Evolutionary conservation across 192 early-diverging fungal genomes (phyloP), one percentile per base, ranked within the genome.

Genomic region (Coemansia aciculifera): DNA sequence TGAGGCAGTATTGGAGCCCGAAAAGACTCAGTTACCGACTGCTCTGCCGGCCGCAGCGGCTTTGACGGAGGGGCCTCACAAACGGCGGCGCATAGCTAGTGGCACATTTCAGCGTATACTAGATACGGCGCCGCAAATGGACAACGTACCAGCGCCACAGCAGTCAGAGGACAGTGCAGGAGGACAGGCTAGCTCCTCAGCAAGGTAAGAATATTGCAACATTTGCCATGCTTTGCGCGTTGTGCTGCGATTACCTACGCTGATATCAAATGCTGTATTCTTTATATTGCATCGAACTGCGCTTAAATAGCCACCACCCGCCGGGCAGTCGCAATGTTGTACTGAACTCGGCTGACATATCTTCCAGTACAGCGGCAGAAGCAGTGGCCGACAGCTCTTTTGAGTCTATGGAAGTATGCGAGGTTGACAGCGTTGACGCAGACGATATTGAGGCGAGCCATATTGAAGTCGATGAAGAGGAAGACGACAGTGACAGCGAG

Each of bases 391-490:
- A 29, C 29, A 7, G 15, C 31, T 34, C 29, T 13, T 57, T 17
- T 17, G 31, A 34, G 2, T 29, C 54, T 23, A 57, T 57, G 54
- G 54, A 29, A 1, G 19, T 57, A 57, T 57, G 54, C 3, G 54
- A 21, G 31, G 54, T 57, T 32, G 54, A 34, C 15, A n/a, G 31
- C 2, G 54, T 5, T 32, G 54, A 57, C 29, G 13, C 31, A 6
- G 54, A 34, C 3, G 54, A 57, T 34, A 23, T 57, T 7, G 54
- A 57, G 29, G 29, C 13, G 7, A 36, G 29, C 19, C 56, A 19
- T 42, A 68, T 68, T 40, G 66, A 68, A 23, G 57, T 61, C 4
- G 57, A 59, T 17, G 43, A 34, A 9, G 66, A 44, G 23, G 48
- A 51, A 13, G 19, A 29, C 3, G 63, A 54, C 15, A 23, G n/a